Conservation (phyloP, 2,329 filamentous ascomycete species). For the Paracorniculantispora psalliotae region DNA sequence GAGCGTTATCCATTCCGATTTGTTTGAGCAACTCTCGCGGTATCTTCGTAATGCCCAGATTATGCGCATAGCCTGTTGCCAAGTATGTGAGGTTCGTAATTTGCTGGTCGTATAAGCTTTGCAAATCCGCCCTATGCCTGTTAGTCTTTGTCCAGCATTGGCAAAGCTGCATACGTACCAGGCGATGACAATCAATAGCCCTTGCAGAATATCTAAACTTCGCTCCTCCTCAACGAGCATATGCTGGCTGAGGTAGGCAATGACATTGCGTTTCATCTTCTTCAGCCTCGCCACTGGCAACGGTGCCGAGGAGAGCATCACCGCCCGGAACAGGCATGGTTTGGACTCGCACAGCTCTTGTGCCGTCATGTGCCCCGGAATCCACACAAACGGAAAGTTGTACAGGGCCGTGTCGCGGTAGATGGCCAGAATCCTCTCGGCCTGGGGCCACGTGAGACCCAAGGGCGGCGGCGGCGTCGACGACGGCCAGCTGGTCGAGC, state of each 20-base stretch:
- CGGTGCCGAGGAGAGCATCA: constrained; percentile 34
- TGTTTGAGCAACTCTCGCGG: constrained; percentile 12
- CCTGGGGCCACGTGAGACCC: constrained; percentile 35
- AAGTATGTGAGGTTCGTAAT: constrained; percentile 35
- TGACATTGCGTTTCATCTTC: constrained; percentile 38
- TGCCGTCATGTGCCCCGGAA: constrained; percentile 27
- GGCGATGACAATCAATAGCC: constrained; percentile 39
- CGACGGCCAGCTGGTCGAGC: constrained; percentile 6
- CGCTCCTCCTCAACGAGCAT: constrained; percentile 37
- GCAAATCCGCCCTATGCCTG: constrained; percentile 29
- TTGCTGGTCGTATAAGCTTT: constrained; percentile 31
- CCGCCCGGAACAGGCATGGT: constrained; percentile 34
- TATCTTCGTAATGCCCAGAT: constrained; percentile 30
- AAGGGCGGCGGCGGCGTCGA: constrained; percentile 23
- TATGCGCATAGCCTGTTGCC: constrained; percentile 37
- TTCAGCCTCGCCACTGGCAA: constrained; percentile 23
- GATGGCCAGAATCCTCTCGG: constrained; percentile 28
- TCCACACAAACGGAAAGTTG: constrained; percentile 34
- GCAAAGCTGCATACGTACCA: constrained; percentile 31
- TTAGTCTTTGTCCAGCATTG: background rate
- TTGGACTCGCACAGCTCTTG: constrained; percentile 27
- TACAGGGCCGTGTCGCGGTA: constrained; percentile 30
- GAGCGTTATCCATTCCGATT: constrained; percentile 12
- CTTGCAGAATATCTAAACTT: constrained; percentile 41
- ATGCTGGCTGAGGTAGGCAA: constrained; percentile 38